A percentile compares a stretch with the other conserved stretches of the same genome.
Conservation (phyloP, 495 filamentous ascomycete species). For the Penicillium steckii region DNA sequence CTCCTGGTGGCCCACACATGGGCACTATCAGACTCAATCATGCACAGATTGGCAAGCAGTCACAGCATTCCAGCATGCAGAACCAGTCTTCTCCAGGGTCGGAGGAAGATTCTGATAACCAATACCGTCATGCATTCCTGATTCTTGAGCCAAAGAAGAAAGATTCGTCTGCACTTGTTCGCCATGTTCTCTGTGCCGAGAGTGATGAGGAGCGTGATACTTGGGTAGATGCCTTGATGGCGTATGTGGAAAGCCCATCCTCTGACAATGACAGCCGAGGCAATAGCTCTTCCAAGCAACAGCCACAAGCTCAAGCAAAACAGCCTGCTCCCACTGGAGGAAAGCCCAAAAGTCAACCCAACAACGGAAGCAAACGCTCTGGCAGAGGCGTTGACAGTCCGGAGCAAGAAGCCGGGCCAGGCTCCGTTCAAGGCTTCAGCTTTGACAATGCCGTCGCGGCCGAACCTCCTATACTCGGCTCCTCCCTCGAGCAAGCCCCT, state of each 20-base stretch:
- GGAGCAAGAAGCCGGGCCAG: constrained; percentile 35
- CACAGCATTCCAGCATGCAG: constrained; percentile 52
- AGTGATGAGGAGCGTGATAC: constrained; percentile 89
- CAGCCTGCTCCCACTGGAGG: constrained; percentile 13
- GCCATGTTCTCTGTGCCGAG: constrained; percentile 93
- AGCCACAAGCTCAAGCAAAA: constrained; percentile 16
- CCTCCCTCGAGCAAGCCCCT: constrained; percentile 42
- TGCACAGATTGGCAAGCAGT: constrained; percentile 92
- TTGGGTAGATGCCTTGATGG: constrained; percentile 87
- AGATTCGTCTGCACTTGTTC: constrained; percentile 84
- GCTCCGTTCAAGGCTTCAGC: constrained; percentile 72
- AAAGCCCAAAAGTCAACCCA: constrained; percentile 28
- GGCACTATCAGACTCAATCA: constrained; percentile 89
- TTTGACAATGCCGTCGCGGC: constrained; percentile 83
- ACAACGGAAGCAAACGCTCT: constrained; percentile 44
- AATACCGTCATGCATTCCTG: constrained; percentile 95
- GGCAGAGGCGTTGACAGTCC: constrained; percentile 42
- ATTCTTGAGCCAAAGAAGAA: constrained; percentile 95
- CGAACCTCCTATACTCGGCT: constrained; percentile 60
- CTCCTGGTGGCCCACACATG: constrained; percentile 80
- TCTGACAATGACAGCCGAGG: constrained; percentile 44
- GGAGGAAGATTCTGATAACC: constrained; percentile 79
- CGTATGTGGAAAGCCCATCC: constrained; percentile 79
- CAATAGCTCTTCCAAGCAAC: constrained; percentile 22
- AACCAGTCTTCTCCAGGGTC: constrained; percentile 58